Evolutionary conservation across 163 green algal genomes (phyloP).

Genomic region (Chlamydomonas reinhardtii): DNA sequence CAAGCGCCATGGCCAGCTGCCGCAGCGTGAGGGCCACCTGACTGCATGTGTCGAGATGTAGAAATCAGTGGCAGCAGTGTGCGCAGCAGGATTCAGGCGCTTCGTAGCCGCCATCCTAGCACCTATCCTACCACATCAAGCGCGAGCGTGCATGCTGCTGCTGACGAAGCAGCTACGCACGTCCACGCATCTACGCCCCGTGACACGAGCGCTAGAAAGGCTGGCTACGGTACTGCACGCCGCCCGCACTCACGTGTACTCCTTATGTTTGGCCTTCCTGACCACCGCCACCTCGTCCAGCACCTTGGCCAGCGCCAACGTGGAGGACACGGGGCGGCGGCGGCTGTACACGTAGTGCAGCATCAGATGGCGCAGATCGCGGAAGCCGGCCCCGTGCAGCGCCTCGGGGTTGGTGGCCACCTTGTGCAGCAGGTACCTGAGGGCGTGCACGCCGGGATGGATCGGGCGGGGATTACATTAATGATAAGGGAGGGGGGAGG

Average conservation of each 20-base stretch:
- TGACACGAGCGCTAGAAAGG: too few relatives aligned
- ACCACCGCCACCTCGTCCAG: not conserved
- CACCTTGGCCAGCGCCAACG: not conserved
- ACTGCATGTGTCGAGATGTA: too few relatives aligned
- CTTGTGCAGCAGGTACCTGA: constrained; percentile 19
- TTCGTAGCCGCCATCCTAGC: too few relatives aligned
- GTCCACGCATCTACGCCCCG: too few relatives aligned
- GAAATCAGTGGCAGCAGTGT: not conserved
- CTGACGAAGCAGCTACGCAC: too few relatives aligned
- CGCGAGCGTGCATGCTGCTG: too few relatives aligned
- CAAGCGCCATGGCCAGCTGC: not conserved
- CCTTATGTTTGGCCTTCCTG: not conserved
- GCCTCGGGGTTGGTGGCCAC: not conserved
- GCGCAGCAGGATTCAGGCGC: too few relatives aligned
- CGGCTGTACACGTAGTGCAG: not conserved
- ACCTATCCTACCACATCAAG: too few relatives aligned
- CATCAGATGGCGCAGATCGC: constrained; percentile 1
- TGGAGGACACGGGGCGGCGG: not conserved
- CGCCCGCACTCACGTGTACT: constrained; percentile 22
- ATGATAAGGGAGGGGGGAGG: too few relatives aligned
- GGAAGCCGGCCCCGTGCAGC: constrained; percentile 1
- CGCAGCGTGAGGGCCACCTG: not conserved
- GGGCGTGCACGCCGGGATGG: too few relatives aligned
- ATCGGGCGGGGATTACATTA: too few relatives aligned
- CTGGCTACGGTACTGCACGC: too few relatives aligned